Percentiles rank a stretch among this genome's conserved stretches.
phyloP scores from a whole-genome alignment of 768 basidiomycete species.

The Lactifluus echinatus region DNA sequence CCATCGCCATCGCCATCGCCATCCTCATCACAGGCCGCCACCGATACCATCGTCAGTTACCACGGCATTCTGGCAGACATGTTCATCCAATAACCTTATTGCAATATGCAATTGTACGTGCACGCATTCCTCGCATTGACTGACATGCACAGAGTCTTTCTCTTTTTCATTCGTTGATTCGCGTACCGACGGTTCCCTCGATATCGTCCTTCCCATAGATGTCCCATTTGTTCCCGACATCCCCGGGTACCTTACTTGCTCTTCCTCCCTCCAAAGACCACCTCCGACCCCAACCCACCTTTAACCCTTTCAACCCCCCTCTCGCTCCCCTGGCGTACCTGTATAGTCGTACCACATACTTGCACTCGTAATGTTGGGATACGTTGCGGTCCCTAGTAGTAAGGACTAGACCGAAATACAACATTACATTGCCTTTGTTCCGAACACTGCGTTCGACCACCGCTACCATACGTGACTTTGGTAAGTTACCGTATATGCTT shows the following conservation, averaged over 20 bases:
- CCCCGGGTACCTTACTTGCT: background rate
- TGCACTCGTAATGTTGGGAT: background rate
- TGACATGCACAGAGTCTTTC: background rate
- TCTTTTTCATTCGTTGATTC: conserved; percentile 6
- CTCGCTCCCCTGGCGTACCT: background rate
- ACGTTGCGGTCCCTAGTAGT: background rate
- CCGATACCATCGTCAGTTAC: background rate
- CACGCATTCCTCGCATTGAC: background rate
- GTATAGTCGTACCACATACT: background rate
- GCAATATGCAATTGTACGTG: background rate
- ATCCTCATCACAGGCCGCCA: background rate
- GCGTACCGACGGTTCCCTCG: background rate
- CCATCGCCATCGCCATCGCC: too few species aligned
- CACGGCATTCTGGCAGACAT: background rate
- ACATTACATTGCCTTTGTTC: background rate
- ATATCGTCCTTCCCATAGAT: conserved; percentile 2
- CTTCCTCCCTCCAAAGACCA: background rate
- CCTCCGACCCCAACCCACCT: background rate
- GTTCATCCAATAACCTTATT: background rate
- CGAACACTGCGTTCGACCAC: background rate
- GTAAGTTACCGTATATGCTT: too few species aligned
- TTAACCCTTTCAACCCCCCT: background rate
- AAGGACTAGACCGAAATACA: background rate
- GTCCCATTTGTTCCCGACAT: conserved; percentile 2
- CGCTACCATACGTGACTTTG: background rate